These are phyloP conservation scores for Abrus precatorius DNA, from an alignment of 306 rosid species.

Conservation along the genomic window DNA sequence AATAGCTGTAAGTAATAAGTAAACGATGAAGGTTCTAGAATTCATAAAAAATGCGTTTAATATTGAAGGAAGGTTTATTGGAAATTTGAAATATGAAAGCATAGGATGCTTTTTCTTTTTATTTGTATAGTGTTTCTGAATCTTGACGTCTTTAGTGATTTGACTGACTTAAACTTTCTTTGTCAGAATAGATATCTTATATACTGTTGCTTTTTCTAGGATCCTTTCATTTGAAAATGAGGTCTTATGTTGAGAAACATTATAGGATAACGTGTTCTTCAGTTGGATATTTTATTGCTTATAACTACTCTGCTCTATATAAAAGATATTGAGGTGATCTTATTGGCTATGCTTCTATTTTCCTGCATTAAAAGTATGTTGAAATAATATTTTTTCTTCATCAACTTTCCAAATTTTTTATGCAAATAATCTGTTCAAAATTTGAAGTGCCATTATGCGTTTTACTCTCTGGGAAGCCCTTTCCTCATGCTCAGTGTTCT, in stretches of 20 bases:
- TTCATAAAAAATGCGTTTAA: not conserved
- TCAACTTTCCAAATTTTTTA: conserved; percentile 10
- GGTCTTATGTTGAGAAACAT: not conserved
- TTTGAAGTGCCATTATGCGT: not conserved
- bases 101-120: not conserved
- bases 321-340: conserved; percentile 10
- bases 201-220: not conserved
- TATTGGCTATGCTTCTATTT: conserved; percentile 6
- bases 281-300: conserved; percentile 14
- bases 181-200: not conserved
- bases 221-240: conserved; percentile 29
- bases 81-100: not conserved
- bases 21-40: not conserved
- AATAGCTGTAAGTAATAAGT: conserved; percentile 10
- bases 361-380: conserved; percentile 17
- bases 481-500: conserved; percentile 16
- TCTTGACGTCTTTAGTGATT: not conserved
- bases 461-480: not conserved
- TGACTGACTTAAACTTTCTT: not conserved
- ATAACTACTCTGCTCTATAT: conserved; percentile 14
- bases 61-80: not conserved
- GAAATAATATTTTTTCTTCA: not conserved
- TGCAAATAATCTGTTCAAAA: not conserved
- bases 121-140: not conserved
- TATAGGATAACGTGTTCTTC: conserved; percentile 8